phyloP scores from a whole-genome alignment of 2,329 filamentous ascomycete genomes.

The Blastomyces parvus region DNA sequence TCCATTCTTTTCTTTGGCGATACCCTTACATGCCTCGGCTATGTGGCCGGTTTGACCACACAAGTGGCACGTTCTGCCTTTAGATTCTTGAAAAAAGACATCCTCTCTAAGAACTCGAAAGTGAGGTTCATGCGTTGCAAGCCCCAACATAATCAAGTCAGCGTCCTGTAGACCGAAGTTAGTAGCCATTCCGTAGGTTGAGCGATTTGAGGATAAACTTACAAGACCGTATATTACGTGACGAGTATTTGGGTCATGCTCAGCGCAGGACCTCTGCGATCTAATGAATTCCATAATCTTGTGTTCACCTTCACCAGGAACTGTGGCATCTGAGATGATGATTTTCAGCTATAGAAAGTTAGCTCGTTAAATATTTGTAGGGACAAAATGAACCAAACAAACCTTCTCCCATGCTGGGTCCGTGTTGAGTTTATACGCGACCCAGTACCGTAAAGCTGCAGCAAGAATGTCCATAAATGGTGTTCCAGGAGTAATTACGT shows the following conservation, averaged over 20 bases:
- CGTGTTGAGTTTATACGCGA: constrained; percentile 92
- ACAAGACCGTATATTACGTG: constrained; percentile 92
- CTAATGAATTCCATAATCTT: constrained; percentile 99
- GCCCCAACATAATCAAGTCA: constrained; percentile 95
- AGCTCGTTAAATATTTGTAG: constrained; percentile 15
- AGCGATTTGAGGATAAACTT: constrained; percentile 14
- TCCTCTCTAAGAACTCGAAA: constrained; percentile 95
- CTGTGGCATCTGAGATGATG: constrained; percentile 96
- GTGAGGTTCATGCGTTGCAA: constrained; percentile 94
- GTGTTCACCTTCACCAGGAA: constrained; percentile 95
- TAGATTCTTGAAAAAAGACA: constrained; percentile 85
- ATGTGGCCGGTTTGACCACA: constrained; percentile 92
- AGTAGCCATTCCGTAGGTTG: constrained; percentile 14
- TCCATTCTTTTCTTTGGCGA: constrained; percentile 65
- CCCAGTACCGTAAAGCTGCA: constrained; percentile 86
- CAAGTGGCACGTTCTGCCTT: constrained; percentile 69
- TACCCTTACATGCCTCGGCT: constrained; percentile 72
- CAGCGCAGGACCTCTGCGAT: constrained; percentile 79
- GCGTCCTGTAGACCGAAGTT: constrained; percentile 52
- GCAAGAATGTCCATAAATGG: constrained; percentile 98
- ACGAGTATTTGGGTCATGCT: constrained; percentile 91
- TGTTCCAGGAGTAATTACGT: constrained; percentile 86
- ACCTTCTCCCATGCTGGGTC: constrained; percentile 86
- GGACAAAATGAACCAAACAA: constrained; percentile 12
- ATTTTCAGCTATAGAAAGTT: constrained; percentile 59